Conservation (phyloP, 192 early-diverging fungal species). For the Funneliformis mosseae region DNA sequence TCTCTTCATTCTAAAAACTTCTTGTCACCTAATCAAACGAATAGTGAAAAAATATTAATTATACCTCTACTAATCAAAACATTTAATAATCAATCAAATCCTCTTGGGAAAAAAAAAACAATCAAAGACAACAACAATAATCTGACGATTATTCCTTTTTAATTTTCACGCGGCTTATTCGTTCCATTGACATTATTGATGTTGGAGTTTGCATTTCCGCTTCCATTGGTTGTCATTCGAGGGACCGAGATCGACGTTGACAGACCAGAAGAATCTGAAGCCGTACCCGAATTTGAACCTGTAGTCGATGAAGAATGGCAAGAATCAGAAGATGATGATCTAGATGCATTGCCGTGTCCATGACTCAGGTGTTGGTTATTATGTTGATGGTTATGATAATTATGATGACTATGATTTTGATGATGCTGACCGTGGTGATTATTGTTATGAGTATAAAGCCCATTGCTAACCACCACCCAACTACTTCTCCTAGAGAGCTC, state of each 20-base stretch:
- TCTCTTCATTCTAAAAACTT: not conserved
- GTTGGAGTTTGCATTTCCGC: not conserved
- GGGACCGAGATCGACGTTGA: not conserved
- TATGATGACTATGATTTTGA: constrained; percentile 31
- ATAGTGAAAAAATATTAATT: not conserved
- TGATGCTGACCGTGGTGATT: constrained; percentile 34
- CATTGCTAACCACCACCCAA: constrained; percentile 19
- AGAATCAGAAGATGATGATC: constrained; percentile 27
- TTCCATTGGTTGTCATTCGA: not conserved
- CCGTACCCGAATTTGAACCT: constrained; percentile 8
- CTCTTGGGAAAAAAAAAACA: not conserved
- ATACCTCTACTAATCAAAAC: not conserved
- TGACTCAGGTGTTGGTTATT: not conserved
- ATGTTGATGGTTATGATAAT: constrained; percentile 7
- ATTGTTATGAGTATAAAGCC: not conserved
- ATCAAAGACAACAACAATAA: not conserved
- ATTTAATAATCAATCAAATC: not conserved
- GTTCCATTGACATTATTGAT: not conserved
- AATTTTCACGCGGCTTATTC: constrained; percentile 17
- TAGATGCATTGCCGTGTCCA: constrained; percentile 20
- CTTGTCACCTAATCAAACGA: constrained; percentile 1
- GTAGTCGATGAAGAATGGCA: constrained; percentile 31
- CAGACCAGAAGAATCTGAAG: constrained; percentile 18
- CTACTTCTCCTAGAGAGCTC: constrained; percentile 10
- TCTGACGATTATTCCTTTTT: not conserved